Percentiles rank a stretch among this genome's conserved stretches.
phyloP scores from a whole-genome alignment of 352 stramenopile species.

The Globisporangium orthogonon region DNA sequence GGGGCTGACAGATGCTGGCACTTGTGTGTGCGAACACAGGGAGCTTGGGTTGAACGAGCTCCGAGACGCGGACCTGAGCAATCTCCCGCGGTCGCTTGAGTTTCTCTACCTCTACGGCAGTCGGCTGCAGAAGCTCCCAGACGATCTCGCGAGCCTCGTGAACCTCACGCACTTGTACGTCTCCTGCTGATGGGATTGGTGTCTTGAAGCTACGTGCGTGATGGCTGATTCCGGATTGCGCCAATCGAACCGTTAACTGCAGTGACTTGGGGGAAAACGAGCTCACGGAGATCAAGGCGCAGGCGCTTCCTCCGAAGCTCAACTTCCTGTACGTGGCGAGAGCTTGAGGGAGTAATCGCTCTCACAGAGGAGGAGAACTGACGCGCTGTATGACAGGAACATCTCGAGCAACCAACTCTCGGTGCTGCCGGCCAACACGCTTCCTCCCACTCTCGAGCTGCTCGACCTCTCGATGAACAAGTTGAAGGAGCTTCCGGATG shows the following conservation, averaged over 20 bases:
- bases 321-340: constrained; percentile 3
- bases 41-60: constrained; percentile 34
- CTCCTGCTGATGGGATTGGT: not conserved
- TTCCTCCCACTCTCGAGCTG: constrained; percentile 8
- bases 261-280: constrained; percentile 15
- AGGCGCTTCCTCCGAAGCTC: constrained; percentile 16
- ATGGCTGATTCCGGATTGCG: too few species aligned
- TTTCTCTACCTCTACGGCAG: constrained; percentile 18
- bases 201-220: not conserved
- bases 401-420: constrained; percentile 14
- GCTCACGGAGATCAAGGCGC: constrained; percentile 6
- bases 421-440: constrained; percentile 1
- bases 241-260: not conserved
- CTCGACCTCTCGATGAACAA: constrained; percentile 14
- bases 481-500: constrained; percentile 7
- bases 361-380: too few species aligned
- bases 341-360: not conserved
- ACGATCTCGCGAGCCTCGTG: constrained; percentile 17
- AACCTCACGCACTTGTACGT: constrained; percentile 20
- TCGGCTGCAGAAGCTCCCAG: constrained; percentile 15
- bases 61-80: constrained; percentile 13
- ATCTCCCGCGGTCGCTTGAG: constrained; percentile 21
- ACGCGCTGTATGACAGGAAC: constrained; percentile 4
- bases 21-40: constrained; percentile 7
- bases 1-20: not conserved